phyloP scores from a whole-genome alignment of 805 yeast genomes.

The Saturnispora sanitii region DNA sequence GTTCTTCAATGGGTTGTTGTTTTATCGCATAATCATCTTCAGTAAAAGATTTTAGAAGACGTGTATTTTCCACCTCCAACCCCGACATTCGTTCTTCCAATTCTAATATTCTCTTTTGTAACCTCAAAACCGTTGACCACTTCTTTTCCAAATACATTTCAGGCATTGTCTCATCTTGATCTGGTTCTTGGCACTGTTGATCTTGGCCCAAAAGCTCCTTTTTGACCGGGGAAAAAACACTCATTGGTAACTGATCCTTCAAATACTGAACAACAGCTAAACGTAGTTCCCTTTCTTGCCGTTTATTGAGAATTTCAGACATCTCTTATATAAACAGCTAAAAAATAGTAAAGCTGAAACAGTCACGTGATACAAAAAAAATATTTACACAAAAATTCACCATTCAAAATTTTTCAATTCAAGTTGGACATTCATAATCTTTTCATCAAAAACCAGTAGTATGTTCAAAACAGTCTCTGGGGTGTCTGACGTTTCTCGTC shows the following conservation, averaged over 20 bases:
- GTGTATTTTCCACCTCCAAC: slow-evolving; percentile 32
- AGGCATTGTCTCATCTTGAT: slow-evolving; percentile 19
- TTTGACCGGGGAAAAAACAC: neutral
- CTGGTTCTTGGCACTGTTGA: neutral
- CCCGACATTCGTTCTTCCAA: slow-evolving; percentile 50
- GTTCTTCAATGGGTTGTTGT: neutral
- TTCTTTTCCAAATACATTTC: slow-evolving; percentile 49
- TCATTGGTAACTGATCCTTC: slow-evolving; percentile 8
- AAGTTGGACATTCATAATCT: neutral
- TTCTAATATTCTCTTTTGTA: slow-evolving; percentile 65
- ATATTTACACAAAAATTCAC: too few species aligned
- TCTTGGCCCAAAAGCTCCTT: slow-evolving; percentile 1
- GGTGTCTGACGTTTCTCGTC: slow-evolving; percentile 21
- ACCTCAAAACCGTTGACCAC: slow-evolving; percentile 77
- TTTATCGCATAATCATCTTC: neutral
- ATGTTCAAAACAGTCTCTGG: slow-evolving; percentile 19
- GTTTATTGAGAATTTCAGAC: neutral
- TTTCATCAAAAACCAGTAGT: neutral
- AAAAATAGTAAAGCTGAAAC: neutral
- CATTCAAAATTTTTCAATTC: too few species aligned
- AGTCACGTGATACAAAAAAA: slow-evolving; percentile 9
- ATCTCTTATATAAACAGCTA: neutral
- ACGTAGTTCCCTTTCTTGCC: slow-evolving; percentile 23
- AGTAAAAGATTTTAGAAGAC: slow-evolving; percentile 11
- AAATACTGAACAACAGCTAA: slow-evolving; percentile 28